Base-by-base conservation (phyloP, 1,284 basidiomycete species). In the Cerioporus squamosus region DNA sequence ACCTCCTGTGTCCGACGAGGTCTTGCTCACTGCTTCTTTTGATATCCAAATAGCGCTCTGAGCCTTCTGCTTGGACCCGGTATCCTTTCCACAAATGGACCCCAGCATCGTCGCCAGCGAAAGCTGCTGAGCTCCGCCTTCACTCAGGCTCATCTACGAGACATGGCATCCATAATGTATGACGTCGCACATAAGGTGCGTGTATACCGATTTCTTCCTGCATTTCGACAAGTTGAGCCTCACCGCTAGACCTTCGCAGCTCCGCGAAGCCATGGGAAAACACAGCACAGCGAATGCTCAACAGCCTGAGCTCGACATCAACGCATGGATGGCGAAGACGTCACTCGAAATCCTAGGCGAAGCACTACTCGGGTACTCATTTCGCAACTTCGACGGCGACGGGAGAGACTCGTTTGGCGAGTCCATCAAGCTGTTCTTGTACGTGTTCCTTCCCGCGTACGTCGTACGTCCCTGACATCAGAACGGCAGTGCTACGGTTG, bases 271-370 rank as follows among this genome's bases (percentile, higher is more conserved):
- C 8, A 59, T 71, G 6, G 49, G 44, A 12, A 45, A 22, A 33
- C 62, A 52, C 22, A 46, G 40, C 40, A 43, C 9, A 29, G 33
- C 18, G 62, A 59, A 22, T 5, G 46, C 57, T 3, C 48, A 57
- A n/a, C n/a, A n/a, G n/a, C n/a, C n/a, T 29, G 68, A 67, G 23
- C 55, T 76, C 29, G 70, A 75, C 44, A 47, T 77, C 17, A 60
- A 72, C 7, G 54, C 64, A 15, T 75, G 74, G 70, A 72, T 72
- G 68, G 70, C 65, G 4, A 68, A 71, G 26, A 64, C 70, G 3
- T 68, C 75, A 12, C 66, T 77, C 8, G 75, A 77, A 60, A 65
- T 73, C 10, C 66, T 77, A 50, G 74, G 73, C 1, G 73, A 75
- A 55, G 72, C 68, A 5, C 72, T 70, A 0, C 66, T 76, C 6